Evolutionary conservation across 805 yeast genomes (phyloP).

Genomic region (Saturnispora saitoi): DNA sequence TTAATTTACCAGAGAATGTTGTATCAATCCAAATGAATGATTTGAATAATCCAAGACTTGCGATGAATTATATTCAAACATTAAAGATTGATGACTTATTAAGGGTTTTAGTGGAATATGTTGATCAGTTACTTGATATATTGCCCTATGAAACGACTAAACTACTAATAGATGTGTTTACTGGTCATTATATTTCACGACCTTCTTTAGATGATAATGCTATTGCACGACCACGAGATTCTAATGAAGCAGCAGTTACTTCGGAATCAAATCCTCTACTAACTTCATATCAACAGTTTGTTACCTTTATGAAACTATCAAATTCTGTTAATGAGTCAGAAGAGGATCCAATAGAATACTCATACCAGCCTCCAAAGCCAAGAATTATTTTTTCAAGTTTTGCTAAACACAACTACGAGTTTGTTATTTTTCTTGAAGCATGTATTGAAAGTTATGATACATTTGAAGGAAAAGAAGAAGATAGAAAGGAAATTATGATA

Average conservation of each 20-base stretch:
- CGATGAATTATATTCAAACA: slow-evolving; percentile 58
- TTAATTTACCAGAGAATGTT: slow-evolving; percentile 64
- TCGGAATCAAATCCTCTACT: slow-evolving; percentile 39
- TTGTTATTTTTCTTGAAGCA: slow-evolving; percentile 88
- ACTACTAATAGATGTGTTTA: slow-evolving; percentile 75
- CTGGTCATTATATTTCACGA: slow-evolving; percentile 65
- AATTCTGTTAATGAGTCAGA: neutral
- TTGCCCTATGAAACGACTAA: slow-evolving; percentile 78
- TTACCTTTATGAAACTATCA: slow-evolving; percentile 23
- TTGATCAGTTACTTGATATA: slow-evolving; percentile 54
- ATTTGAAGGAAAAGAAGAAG: slow-evolving; percentile 63
- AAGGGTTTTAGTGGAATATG: slow-evolving; percentile 45
- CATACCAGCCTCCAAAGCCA: slow-evolving; percentile 89
- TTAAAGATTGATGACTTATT: slow-evolving; percentile 70
- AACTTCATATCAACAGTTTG: slow-evolving; percentile 41
- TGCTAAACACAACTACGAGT: slow-evolving; percentile 76
- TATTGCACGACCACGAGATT: slow-evolving; percentile 12
- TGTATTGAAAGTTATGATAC: slow-evolving; percentile 70
- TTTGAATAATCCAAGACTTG: slow-evolving; percentile 47
- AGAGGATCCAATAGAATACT: slow-evolving; percentile 32
- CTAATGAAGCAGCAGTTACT: slow-evolving; percentile 2
- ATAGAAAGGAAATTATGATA: slow-evolving; percentile 62
- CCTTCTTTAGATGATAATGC: slow-evolving; percentile 15
- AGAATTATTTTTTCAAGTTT: slow-evolving; percentile 80
- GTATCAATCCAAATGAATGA: slow-evolving; percentile 70